Conservation (phyloP, 1,284 basidiomycete species). For the Retiboletus fuscus region DNA sequence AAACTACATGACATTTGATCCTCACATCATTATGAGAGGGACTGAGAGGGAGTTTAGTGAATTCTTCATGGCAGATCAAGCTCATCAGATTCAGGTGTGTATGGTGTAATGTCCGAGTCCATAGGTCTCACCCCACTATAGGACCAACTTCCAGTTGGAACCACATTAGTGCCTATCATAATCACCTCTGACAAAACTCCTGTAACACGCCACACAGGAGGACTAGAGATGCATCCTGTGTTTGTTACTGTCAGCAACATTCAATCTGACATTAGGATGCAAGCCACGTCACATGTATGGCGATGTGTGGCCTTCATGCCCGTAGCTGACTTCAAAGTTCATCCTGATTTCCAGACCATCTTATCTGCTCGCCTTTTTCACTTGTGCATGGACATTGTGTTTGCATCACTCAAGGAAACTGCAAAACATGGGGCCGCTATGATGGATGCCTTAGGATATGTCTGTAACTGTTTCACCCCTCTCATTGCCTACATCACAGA, state of each 20-base stretch:
- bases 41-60: background rate
- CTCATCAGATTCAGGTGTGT: background rate
- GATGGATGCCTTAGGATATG: constrained; percentile 2
- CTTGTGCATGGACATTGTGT: constrained; percentile 18
- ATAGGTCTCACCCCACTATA: no score
- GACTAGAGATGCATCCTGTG: constrained; percentile 20
- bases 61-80: background rate
- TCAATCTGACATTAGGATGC: constrained; percentile 12
- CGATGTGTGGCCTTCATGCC: constrained; percentile 17
- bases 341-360: constrained; percentile 11
- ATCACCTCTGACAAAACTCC: constrained; percentile 20
- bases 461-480: constrained; percentile 10
- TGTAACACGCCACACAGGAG: constrained; percentile 17
- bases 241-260: constrained; percentile 24
- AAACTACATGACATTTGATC: background rate
- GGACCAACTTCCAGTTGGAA: constrained; percentile 14
- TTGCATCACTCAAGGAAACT: constrained; percentile 1
- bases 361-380: constrained; percentile 18
- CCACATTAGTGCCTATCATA: constrained; percentile 19
- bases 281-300: constrained; percentile 21
- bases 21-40: background rate
- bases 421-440: constrained; percentile 2
- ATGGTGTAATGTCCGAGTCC: no score
- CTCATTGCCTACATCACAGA: constrained; percentile 12
- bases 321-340: constrained; percentile 5